These are phyloP conservation scores for Noccaea caerulescens DNA, from an alignment of 345 rosid genomes.

Conservation along the genomic window DNA sequence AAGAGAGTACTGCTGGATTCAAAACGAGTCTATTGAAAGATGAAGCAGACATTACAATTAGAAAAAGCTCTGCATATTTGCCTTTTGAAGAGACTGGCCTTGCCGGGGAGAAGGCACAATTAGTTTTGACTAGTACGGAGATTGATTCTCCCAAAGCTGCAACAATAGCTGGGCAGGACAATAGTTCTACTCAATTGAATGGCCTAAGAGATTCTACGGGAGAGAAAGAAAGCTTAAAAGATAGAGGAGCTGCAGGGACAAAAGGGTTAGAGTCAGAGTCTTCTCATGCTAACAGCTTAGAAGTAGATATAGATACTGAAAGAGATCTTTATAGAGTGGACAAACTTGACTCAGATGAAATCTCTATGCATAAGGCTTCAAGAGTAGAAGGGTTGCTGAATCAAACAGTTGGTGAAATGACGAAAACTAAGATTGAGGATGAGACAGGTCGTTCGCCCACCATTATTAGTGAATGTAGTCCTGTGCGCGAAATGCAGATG, in stretches of 20 bases:
- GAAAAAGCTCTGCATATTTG: constrained; percentile 45
- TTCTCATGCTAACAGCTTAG: constrained; percentile 61
- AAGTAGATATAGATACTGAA: constrained; percentile 61
- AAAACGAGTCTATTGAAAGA: constrained; percentile 48
- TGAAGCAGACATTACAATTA: constrained; percentile 48
- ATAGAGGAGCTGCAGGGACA: constrained; percentile 49
- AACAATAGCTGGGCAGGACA: constrained; percentile 48
- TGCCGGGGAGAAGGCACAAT: constrained; percentile 51
- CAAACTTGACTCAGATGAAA: constrained; percentile 51
- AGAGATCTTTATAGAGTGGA: constrained; percentile 47
- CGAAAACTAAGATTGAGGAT: constrained; percentile 50
- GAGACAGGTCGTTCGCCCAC: constrained; percentile 45
- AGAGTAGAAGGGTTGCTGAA: constrained; percentile 50
- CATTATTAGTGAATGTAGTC: constrained; percentile 40
- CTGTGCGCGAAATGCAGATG: constrained; percentile 37
- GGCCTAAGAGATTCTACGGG: constrained; percentile 48
- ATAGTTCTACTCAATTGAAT: constrained; percentile 48
- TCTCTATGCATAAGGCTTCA: constrained; percentile 45
- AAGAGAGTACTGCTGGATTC: constrained; percentile 45
- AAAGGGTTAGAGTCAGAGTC: constrained; percentile 69
- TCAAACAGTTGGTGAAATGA: constrained; percentile 51
- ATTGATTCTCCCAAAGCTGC: constrained; percentile 47
- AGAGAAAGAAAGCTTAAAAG: constrained; percentile 47
- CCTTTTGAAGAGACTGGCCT: constrained; percentile 51
- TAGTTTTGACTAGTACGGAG: constrained; percentile 50